Conservation (phyloP, 2,329 filamentous ascomycete genomes). For the Epichloe festucae region DNA sequence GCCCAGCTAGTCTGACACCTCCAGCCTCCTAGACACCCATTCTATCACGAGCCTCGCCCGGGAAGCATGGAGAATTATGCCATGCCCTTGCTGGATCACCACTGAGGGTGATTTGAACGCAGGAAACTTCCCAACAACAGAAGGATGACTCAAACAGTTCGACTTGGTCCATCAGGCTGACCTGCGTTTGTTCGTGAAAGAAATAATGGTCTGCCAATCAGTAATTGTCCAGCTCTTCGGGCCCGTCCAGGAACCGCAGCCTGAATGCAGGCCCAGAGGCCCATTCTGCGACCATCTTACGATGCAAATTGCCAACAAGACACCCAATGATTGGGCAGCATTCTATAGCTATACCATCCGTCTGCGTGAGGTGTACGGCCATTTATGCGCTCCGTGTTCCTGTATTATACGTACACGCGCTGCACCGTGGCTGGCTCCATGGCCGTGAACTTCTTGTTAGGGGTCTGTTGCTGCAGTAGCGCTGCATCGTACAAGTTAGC, state of each 20-base stretch:
- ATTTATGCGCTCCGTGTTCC: not conserved
- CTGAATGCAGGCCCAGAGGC: constrained; percentile 4
- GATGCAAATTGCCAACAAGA: constrained; percentile 4
- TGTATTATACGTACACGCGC: not conserved
- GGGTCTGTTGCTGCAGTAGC: not conserved
- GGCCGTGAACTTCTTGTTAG: not conserved
- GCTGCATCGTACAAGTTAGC: not conserved
- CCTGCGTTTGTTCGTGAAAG: not conserved
- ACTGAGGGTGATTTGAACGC: not conserved
- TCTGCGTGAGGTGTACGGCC: not conserved
- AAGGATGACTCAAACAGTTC: not conserved
- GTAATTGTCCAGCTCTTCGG: not conserved
- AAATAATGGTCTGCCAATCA: not conserved
- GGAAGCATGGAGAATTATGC: not conserved
- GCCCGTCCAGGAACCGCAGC: constrained; percentile 5
- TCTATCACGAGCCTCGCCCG: not conserved
- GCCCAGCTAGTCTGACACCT: not conserved
- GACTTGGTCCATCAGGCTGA: not conserved
- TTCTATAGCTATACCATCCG: constrained; percentile 1
- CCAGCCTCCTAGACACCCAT: not conserved
- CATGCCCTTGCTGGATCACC: not conserved
- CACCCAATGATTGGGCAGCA: constrained; percentile 7
- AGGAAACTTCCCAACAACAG: not conserved
- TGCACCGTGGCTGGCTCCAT: not conserved
- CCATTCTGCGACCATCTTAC: constrained; percentile 5